Percentiles rank a stretch among this genome's conserved stretches.
Conservation (phyloP, 352 stramenopile genomes). For the Pythium vanterpoolii region DNA sequence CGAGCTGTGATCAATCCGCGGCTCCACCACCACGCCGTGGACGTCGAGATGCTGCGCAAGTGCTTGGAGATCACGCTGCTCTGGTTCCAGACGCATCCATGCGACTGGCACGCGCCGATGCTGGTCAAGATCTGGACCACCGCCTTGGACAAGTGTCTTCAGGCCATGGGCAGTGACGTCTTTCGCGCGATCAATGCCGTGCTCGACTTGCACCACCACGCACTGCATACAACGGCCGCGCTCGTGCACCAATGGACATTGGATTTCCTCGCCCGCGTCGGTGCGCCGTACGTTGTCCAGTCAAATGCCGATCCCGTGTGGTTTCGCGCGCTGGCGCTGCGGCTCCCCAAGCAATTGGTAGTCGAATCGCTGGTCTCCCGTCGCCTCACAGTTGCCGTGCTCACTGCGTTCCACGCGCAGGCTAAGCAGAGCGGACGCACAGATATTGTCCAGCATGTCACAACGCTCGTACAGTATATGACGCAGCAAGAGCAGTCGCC, state of each 20-base stretch:
- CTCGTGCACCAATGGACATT: slow-evolving; percentile 56
- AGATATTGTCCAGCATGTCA: slow-evolving; percentile 35
- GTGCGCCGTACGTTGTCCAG: slow-evolving; percentile 32
- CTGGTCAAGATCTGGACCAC: slow-evolving; percentile 61
- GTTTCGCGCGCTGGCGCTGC: slow-evolving; percentile 37
- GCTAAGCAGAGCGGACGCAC: slow-evolving; percentile 22
- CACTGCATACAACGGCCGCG: slow-evolving; percentile 24
- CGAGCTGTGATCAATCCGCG: slow-evolving; percentile 51
- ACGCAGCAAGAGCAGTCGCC: slow-evolving; percentile 2
- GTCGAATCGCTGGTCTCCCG: slow-evolving; percentile 45
- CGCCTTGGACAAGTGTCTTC: slow-evolving; percentile 39
- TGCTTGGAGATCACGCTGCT: slow-evolving; percentile 45
- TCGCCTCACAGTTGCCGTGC: slow-evolving; percentile 36
- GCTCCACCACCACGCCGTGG: slow-evolving; percentile 32
- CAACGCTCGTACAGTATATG: slow-evolving; percentile 37
- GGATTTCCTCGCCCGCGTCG: slow-evolving; percentile 43
- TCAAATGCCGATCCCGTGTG: slow-evolving; percentile 16
- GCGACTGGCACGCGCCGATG: slow-evolving; percentile 65
- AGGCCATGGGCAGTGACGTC: slow-evolving; percentile 37
- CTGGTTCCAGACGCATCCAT: slow-evolving; percentile 58
- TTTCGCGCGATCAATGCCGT: slow-evolving; percentile 48
- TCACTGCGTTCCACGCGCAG: slow-evolving; percentile 37
- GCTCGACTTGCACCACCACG: slow-evolving; percentile 52
- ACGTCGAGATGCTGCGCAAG: slow-evolving; percentile 45
- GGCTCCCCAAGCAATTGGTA: slow-evolving; percentile 56